Percentiles rank a stretch among this genome's conserved stretches.
Conservation (phyloP, 768 basidiomycete species). For the Mycena maculata region DNA sequence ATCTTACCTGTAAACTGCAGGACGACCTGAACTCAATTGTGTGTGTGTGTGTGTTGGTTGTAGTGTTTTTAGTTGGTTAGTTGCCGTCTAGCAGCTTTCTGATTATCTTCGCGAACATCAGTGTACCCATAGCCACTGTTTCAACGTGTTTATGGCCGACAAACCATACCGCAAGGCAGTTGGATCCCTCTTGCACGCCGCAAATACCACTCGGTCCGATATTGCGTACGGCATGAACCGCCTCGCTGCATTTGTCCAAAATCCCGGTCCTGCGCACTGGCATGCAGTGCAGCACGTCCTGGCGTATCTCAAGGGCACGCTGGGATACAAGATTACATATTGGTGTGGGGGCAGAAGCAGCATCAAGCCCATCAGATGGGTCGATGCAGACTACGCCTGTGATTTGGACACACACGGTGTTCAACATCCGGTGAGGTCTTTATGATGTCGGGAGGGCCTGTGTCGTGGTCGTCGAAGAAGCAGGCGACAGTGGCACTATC, state of each 20-base stretch:
- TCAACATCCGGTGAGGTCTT: constrained; percentile 40
- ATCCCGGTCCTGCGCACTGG: constrained; percentile 49
- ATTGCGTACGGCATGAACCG: constrained; percentile 36
- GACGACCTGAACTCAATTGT: too few species aligned
- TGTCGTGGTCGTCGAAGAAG: too few species aligned
- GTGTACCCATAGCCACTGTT: too few species aligned
- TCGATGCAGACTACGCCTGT: constrained; percentile 33
- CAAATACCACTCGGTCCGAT: constrained; percentile 42
- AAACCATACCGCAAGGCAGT: constrained; percentile 40
- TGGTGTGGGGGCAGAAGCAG: constrained; percentile 8
- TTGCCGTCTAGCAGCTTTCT: too few species aligned
- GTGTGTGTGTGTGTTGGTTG: too few species aligned
- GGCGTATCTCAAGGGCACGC: too few species aligned
- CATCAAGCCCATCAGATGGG: constrained; percentile 1
- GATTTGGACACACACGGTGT: constrained; percentile 26
- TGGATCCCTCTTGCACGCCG: constrained; percentile 37
- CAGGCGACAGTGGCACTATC: too few species aligned
- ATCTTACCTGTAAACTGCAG: too few species aligned
- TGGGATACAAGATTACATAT: too few species aligned
- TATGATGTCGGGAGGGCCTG: too few species aligned
- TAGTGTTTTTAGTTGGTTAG: too few species aligned
- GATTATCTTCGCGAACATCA: too few species aligned
- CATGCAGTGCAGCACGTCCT: constrained; percentile 49
- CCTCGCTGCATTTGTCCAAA: constrained; percentile 35
- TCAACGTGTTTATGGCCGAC: constrained; percentile 39